phyloP scores from a whole-genome alignment of 2,329 filamentous ascomycete genomes.

The Fusarium chlamydosporum region DNA sequence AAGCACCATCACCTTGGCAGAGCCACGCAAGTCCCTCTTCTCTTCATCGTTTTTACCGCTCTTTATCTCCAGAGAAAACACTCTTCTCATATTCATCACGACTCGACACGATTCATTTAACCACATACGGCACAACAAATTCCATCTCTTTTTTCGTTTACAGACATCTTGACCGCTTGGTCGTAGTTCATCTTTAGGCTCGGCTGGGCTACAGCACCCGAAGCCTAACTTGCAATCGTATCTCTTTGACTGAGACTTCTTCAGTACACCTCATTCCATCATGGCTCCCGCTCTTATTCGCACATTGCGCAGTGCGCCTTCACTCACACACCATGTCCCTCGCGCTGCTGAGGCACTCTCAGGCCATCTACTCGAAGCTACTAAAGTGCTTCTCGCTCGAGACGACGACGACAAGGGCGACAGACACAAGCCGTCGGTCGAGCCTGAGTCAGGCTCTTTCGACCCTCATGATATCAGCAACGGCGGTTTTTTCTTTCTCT shows the following conservation, averaged over 20 bases:
- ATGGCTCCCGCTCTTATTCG: slow-evolving; percentile 61
- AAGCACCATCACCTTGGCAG: slow-evolving; percentile 35
- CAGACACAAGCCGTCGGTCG: slow-evolving; percentile 49
- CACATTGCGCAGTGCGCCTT: slow-evolving; percentile 52
- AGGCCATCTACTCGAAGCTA: slow-evolving; percentile 60
- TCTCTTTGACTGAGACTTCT: slow-evolving; percentile 39
- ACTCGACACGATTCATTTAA: slow-evolving; percentile 1
- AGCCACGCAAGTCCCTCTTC: slow-evolving; percentile 30
- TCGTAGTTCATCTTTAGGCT: slow-evolving; percentile 31
- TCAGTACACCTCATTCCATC: slow-evolving; percentile 35
- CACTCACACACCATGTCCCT: slow-evolving; percentile 38
- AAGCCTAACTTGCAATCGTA: slow-evolving; percentile 41
- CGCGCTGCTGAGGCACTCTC: slow-evolving; percentile 50
- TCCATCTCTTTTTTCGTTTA: slow-evolving; percentile 1
- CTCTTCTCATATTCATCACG: slow-evolving; percentile 8
- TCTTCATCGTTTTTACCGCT: slow-evolving; percentile 12
- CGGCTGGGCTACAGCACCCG: slow-evolving; percentile 52
- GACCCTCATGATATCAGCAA: slow-evolving; percentile 72
- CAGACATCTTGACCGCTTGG: slow-evolving; percentile 17
- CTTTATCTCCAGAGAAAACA: slow-evolving; percentile 5
- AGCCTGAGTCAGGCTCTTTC: slow-evolving; percentile 65
- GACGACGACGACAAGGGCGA: slow-evolving; percentile 50
- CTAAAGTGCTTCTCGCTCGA: slow-evolving; percentile 60
- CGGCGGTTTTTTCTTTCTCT: slow-evolving; percentile 83
- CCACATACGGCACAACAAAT: not conserved